Evolutionary conservation across 129 eudicot genomes (phyloP).

Genomic region (Ambrosia artemisiifolia): DNA sequence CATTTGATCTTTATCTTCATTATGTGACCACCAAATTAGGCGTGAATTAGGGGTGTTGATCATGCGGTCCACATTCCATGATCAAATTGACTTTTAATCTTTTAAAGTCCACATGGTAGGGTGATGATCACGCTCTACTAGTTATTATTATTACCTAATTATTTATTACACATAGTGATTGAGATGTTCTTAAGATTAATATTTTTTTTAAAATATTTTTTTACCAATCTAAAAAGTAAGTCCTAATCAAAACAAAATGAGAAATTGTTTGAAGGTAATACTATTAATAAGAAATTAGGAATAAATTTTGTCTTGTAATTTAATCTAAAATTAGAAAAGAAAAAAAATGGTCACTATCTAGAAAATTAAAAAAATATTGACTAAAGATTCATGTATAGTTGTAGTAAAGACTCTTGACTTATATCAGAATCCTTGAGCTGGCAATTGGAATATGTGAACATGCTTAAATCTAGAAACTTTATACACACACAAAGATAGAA

Average conservation of each 20-base stretch:
- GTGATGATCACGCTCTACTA: conserved; percentile 1
- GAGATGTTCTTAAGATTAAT: not conserved
- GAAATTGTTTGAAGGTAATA: not conserved
- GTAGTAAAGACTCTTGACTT: conserved; percentile 15
- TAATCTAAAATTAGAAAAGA: not conserved
- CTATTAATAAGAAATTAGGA: too few species aligned
- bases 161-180: not conserved
- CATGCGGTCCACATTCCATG: conserved; percentile 19
- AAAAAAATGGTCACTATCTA: not conserved
- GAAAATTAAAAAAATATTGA: not conserved
- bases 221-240: not conserved
- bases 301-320: not conserved
- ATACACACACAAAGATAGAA: not conserved
- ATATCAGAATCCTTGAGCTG: conserved; percentile 12
- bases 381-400: not conserved
- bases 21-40: conserved; percentile 14
- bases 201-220: not conserved
- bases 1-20: not conserved
- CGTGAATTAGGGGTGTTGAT: conserved; percentile 18
- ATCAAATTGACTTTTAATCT: conserved; percentile 3
- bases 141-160: not conserved
- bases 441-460: conserved; percentile 23
- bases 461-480: conserved; percentile 6
- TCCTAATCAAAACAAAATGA: not conserved
- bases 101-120: conserved; percentile 12